A percentile compares a stretch with the other conserved stretches of the same genome.
Evolutionary conservation across 139 green algal species (phyloP).

Genomic region (Chlorella sp.): DNA sequence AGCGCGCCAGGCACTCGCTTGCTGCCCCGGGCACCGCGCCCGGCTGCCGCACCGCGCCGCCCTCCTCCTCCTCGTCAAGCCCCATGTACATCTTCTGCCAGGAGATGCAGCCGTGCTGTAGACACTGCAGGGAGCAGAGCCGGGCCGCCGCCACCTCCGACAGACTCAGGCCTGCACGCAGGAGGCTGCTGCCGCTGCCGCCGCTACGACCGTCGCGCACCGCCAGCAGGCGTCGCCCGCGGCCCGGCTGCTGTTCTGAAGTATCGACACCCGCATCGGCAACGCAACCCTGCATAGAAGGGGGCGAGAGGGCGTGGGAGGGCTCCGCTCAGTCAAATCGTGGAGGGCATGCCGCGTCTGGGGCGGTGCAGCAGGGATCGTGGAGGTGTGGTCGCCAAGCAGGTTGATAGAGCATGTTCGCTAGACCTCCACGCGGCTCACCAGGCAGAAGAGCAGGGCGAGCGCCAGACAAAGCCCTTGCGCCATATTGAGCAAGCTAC

Average conservation of each 20-base stretch:
- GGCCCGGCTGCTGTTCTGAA: neutral
- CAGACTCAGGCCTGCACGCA: neutral
- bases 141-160: neutral
- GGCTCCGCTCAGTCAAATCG: too few species aligned
- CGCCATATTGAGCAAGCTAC: too few species aligned
- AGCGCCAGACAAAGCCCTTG: too few species aligned
- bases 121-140: conserved; percentile 15
- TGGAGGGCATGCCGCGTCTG: too few species aligned
- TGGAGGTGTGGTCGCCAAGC: too few species aligned
- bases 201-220: neutral
- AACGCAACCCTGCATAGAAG: too few species aligned
- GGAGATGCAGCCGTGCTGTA: conserved; percentile 28
- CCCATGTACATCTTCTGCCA: conserved; percentile 37
- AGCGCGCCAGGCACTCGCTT: conserved; percentile 4
- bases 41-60: neutral
- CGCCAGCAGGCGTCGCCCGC: neutral
- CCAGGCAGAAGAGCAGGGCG: too few species aligned
- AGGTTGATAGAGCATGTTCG: too few species aligned
- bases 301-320: too few species aligned
- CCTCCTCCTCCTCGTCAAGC: neutral
- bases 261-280: too few species aligned
- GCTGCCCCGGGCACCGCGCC: neutral
- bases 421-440: too few species aligned
- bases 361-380: too few species aligned
- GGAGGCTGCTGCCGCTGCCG: neutral